Percentiles rank a stretch among this genome's conserved stretches.
phyloP scores from a whole-genome alignment of 495 filamentous ascomycete species.

The Durotheca rogersii region DNA sequence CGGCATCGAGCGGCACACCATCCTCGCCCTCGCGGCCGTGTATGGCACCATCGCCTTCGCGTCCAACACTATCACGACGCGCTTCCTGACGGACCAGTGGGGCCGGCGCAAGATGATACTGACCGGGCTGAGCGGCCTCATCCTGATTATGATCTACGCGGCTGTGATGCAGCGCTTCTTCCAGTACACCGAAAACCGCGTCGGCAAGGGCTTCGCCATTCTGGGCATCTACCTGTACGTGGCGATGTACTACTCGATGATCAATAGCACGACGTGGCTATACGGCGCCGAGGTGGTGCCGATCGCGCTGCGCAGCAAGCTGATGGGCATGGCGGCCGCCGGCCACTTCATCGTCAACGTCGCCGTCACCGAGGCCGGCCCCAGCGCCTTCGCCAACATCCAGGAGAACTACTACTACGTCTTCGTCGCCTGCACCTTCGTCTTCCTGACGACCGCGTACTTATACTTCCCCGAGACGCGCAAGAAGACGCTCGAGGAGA shows the following conservation, averaged over 20 bases:
- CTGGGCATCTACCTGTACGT: conserved; percentile 62
- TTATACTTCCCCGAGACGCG: conserved; percentile 61
- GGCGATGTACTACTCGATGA: conserved; percentile 57
- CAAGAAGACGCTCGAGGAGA: conserved; percentile 59
- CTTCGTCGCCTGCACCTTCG: conserved; percentile 52
- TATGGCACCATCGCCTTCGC: conserved; percentile 59
- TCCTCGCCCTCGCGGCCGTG: conserved; percentile 56
- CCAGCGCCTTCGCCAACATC: conserved; percentile 59
- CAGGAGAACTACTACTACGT: conserved; percentile 63
- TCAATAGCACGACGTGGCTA: conserved; percentile 62
- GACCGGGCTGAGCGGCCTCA: conserved; percentile 50
- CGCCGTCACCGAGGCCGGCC: conserved; percentile 59
- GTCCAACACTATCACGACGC: conserved; percentile 54
- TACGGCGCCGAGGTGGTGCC: conserved; percentile 62
- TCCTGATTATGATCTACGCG: conserved; percentile 59
- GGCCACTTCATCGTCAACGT: conserved; percentile 62
- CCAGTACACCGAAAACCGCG: conserved; percentile 53
- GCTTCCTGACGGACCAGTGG: conserved; percentile 59
- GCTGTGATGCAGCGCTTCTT: conserved; percentile 60
- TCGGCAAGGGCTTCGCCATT: conserved; percentile 63
- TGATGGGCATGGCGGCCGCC: conserved; percentile 60
- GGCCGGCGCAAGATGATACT: conserved; percentile 62
- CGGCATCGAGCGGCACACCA: conserved; percentile 51
- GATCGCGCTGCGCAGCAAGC: conserved; percentile 56
- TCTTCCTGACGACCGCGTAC: conserved; percentile 55